phyloP scores from a whole-genome alignment of 1,284 basidiomycete species.

The Ustilago sp. region DNA sequence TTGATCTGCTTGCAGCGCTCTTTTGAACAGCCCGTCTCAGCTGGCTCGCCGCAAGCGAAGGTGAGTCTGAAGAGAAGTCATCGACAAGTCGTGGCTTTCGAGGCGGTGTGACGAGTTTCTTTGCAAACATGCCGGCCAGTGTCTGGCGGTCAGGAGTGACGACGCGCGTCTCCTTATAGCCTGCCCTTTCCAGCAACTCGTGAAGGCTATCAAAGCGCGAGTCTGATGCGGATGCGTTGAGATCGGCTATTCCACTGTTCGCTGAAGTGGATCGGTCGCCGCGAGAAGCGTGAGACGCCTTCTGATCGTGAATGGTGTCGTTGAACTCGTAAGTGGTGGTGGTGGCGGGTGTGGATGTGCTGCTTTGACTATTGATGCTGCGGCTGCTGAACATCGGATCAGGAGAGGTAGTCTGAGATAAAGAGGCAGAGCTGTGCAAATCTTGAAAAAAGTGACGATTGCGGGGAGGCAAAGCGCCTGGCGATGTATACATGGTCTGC shows the following conservation, averaged over 20 bases:
- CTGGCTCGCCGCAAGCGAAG: slow-evolving; percentile 39
- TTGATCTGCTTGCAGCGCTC: slow-evolving; percentile 9
- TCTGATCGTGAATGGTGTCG: background rate
- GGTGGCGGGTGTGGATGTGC: slow-evolving; percentile 5
- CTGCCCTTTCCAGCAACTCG: slow-evolving; percentile 63
- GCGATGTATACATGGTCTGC: slow-evolving; percentile 19
- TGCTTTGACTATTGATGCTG: slow-evolving; percentile 17
- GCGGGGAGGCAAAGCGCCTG: slow-evolving; percentile 14
- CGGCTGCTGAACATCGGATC: slow-evolving; percentile 17
- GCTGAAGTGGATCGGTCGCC: background rate
- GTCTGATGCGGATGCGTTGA: slow-evolving; percentile 3
- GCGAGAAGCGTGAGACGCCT: background rate
- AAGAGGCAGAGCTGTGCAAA: slow-evolving; percentile 17
- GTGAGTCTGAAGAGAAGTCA: slow-evolving; percentile 38
- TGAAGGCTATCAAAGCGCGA: slow-evolving; percentile 63
- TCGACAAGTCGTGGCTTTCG: slow-evolving; percentile 28
- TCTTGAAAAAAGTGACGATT: slow-evolving; percentile 7
- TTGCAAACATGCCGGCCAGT: slow-evolving; percentile 41
- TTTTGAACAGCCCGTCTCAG: slow-evolving; percentile 30
- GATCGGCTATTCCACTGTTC: background rate
- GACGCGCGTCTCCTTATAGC: slow-evolving; percentile 67
- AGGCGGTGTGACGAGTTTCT: slow-evolving; percentile 30
- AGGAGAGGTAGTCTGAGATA: slow-evolving; percentile 23
- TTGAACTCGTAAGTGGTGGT: background rate
- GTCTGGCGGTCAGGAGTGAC: slow-evolving; percentile 56